These are phyloP conservation scores for Zygoascus ofunaensis DNA, from an alignment of 805 yeast genomes.

Conservation along the genomic window DNA sequence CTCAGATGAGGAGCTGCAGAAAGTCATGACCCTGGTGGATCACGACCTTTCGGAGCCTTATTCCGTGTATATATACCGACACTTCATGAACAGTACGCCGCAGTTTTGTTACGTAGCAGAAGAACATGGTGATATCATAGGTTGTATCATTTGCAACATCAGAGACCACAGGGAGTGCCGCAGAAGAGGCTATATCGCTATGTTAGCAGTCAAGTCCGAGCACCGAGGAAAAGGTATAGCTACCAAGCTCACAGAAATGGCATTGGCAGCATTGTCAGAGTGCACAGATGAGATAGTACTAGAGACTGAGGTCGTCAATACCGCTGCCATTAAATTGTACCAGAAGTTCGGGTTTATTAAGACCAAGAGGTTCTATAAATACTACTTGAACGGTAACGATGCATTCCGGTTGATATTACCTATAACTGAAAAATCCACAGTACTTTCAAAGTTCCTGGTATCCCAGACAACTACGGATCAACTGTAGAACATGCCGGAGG, in stretches of 20 bases:
- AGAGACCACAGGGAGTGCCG: constrained; percentile 69
- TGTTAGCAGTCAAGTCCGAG: constrained; percentile 74
- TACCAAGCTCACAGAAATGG: constrained; percentile 50
- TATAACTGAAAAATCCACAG: constrained; percentile 48
- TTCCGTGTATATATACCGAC: constrained; percentile 85
- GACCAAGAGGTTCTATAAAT: constrained; percentile 68
- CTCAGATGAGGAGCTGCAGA: constrained; percentile 22
- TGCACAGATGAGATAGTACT: constrained; percentile 84
- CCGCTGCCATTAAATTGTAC: constrained; percentile 58
- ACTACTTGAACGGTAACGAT: constrained; percentile 87
- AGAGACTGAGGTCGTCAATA: constrained; percentile 83
- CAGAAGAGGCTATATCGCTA: constrained; percentile 86
- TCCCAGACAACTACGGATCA: neutral
- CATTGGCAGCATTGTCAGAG: constrained; percentile 52
- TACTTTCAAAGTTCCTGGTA: constrained; percentile 21
- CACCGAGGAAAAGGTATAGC: constrained; percentile 81
- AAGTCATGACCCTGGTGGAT: constrained; percentile 44
- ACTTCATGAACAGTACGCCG: constrained; percentile 87
- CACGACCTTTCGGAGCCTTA: constrained; percentile 86
- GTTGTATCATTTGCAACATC: constrained; percentile 75
- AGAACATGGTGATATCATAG: constrained; percentile 38
- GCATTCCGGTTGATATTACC: constrained; percentile 85
- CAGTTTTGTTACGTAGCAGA: constrained; percentile 56
- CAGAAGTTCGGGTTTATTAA: constrained; percentile 70
- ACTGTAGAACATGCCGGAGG: neutral